Percentiles rank a stretch among this genome's conserved stretches.
phyloP scores from a whole-genome alignment of 1,284 basidiomycete species.

The Moesziomyces parantarcticus region DNA sequence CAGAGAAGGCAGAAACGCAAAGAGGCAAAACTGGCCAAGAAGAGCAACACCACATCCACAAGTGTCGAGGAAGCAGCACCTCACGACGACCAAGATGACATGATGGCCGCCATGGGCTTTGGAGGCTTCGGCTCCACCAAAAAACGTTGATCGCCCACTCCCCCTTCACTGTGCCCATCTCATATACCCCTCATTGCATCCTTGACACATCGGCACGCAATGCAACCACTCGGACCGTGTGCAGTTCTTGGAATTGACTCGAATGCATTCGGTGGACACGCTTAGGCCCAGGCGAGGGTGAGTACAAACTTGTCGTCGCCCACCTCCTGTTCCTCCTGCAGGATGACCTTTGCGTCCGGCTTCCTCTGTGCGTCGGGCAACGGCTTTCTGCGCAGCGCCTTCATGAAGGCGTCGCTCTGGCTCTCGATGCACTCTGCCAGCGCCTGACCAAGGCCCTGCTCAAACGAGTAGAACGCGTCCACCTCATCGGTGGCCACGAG shows the following conservation, averaged over 20 bases:
- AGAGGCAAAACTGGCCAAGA: conserved; percentile 75
- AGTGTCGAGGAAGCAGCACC: background rate
- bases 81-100: conserved; percentile 71
- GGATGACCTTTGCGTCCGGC: conserved; percentile 72
- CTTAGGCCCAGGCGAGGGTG: conserved; percentile 62
- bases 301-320: conserved; percentile 80
- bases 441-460: conserved; percentile 74
- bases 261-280: background rate
- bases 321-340: conserved; percentile 88
- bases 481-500: conserved; percentile 95
- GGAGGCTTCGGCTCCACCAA: conserved; percentile 86
- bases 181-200: background rate
- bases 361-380: conserved; percentile 63
- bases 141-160: conserved; percentile 16
- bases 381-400: conserved; percentile 76
- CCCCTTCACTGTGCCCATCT: background rate
- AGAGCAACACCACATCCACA: conserved; percentile 6
- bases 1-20: conserved; percentile 77
- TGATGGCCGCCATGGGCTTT: conserved; percentile 91
- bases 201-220: too few species aligned
- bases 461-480: conserved; percentile 86
- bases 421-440: conserved; percentile 78
- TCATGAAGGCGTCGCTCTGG: conserved; percentile 79
- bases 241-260: too few species aligned
- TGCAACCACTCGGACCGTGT: too few species aligned